A percentile compares a stretch with the other conserved stretches of the same genome.
phyloP scores from a whole-genome alignment of 768 basidiomycete species.

The Mrakia gelida region DNA sequence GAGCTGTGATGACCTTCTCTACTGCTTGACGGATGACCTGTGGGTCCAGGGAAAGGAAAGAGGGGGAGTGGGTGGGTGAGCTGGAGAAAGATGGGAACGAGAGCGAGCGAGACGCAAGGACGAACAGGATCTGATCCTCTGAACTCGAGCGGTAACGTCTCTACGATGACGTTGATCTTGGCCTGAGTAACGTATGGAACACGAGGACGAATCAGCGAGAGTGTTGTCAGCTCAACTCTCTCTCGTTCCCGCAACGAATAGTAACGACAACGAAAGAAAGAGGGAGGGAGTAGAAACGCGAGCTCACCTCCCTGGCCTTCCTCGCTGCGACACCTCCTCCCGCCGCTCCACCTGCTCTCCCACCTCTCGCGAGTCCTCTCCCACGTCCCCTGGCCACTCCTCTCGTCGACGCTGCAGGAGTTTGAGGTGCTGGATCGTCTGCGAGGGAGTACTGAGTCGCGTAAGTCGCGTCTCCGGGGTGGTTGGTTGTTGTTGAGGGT shows the following conservation, averaged over 20 bases:
- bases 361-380: constrained; percentile 5
- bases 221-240: neutral
- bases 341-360: constrained; percentile 2
- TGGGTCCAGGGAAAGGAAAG: neutral
- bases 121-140: constrained; percentile 79
- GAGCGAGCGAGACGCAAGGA: constrained; percentile 22
- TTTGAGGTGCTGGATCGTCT: neutral
- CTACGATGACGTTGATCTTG: constrained; percentile 61
- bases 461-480: constrained; percentile 29
- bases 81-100: neutral
- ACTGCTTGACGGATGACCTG: constrained; percentile 71
- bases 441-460: constrained; percentile 25
- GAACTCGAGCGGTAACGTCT: constrained; percentile 80
- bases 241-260: too few relatives aligned
- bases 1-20: constrained; percentile 70
- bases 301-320: constrained; percentile 68
- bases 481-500: constrained; percentile 4
- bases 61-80: constrained; percentile 10
- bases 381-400: neutral
- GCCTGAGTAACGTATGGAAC: constrained; percentile 30
- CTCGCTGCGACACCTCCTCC: constrained; percentile 63
- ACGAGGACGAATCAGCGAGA: too few relatives aligned
- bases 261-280: too few relatives aligned
- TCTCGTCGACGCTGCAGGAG: neutral
- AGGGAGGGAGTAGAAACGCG: too few relatives aligned